Evolutionary conservation across 2,329 filamentous ascomycete genomes (phyloP).

Genomic region (Fusarium pseudograminearum): DNA sequence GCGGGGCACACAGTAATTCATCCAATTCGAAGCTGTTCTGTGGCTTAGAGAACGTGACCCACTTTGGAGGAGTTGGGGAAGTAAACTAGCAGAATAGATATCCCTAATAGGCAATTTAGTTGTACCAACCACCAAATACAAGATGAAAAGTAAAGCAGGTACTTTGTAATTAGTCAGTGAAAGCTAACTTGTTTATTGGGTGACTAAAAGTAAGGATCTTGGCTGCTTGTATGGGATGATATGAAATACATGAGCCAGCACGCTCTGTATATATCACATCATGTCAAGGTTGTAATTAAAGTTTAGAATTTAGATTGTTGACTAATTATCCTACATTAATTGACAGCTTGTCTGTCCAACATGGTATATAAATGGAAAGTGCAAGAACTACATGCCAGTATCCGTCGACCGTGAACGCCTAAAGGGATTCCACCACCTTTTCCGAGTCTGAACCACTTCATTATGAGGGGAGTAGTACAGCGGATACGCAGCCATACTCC

Average conservation of each 20-base stretch:
- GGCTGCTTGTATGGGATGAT: not conserved
- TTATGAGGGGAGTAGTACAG: slow-evolving; percentile 27
- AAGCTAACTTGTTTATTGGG: not conserved
- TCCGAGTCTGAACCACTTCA: slow-evolving; percentile 31
- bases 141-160: not conserved
- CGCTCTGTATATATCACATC: not conserved
- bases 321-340: not conserved
- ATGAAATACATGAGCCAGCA: not conserved
- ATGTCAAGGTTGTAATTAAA: not conserved
- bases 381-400: not conserved
- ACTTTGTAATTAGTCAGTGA: not conserved
- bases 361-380: not conserved
- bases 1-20: slow-evolving; percentile 47
- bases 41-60: slow-evolving; percentile 9
- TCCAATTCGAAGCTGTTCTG: slow-evolving; percentile 31
- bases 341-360: not conserved
- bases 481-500: slow-evolving; percentile 38
- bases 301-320: not conserved
- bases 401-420: slow-evolving; percentile 3
- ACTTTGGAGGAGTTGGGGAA: not conserved
- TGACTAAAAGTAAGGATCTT: not conserved
- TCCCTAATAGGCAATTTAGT: too few relatives aligned
- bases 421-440: slow-evolving; percentile 44
- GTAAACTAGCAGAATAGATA: not conserved
- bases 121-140: too few relatives aligned